Percentiles rank a stretch among this genome's conserved stretches.
These are phyloP conservation scores for Apiospora malaysiana DNA, from an alignment of 2,329 filamentous ascomycete species.

Conservation along the genomic window DNA sequence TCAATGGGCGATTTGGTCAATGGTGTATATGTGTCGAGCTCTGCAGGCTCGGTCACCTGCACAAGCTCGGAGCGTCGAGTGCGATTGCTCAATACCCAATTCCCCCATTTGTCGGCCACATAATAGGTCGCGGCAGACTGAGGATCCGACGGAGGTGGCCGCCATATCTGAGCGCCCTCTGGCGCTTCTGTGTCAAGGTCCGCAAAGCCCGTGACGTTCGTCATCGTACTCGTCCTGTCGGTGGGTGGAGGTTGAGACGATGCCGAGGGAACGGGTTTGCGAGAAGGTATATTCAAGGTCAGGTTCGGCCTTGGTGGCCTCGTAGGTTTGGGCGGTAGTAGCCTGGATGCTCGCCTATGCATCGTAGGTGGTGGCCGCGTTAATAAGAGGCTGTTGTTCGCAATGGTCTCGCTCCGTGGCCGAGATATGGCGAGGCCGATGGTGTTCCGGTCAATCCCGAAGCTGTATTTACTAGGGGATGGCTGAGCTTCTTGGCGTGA, in stretches of 20 bases:
- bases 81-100: constrained; percentile 56
- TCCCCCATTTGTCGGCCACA: constrained; percentile 57
- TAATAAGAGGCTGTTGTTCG: constrained; percentile 25
- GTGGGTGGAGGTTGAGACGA: constrained; percentile 52
- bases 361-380: constrained; percentile 28
- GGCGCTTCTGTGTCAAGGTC: constrained; percentile 41
- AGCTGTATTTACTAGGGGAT: constrained; percentile 22
- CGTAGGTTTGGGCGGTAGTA: constrained; percentile 48
- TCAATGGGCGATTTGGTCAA: constrained; percentile 40
- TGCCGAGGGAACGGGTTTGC: constrained; percentile 38
- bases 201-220: constrained; percentile 40
- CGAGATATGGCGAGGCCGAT: constrained; percentile 54
- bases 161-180: constrained; percentile 53
- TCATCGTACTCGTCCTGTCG: constrained; percentile 54
- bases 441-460: constrained; percentile 35
- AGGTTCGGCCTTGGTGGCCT: constrained; percentile 48
- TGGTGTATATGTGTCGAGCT: constrained; percentile 38
- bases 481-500: constrained; percentile 35
- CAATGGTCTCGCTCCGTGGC: constrained; percentile 34
- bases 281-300: constrained; percentile 44
- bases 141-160: constrained; percentile 53
- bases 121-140: constrained; percentile 54
- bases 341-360: constrained; percentile 46
- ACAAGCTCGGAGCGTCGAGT: constrained; percentile 35
- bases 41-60: constrained; percentile 30